These are phyloP conservation scores for Glarea lozoyensis DNA, from an alignment of 495 filamentous ascomycete species.

Conservation along the genomic window DNA sequence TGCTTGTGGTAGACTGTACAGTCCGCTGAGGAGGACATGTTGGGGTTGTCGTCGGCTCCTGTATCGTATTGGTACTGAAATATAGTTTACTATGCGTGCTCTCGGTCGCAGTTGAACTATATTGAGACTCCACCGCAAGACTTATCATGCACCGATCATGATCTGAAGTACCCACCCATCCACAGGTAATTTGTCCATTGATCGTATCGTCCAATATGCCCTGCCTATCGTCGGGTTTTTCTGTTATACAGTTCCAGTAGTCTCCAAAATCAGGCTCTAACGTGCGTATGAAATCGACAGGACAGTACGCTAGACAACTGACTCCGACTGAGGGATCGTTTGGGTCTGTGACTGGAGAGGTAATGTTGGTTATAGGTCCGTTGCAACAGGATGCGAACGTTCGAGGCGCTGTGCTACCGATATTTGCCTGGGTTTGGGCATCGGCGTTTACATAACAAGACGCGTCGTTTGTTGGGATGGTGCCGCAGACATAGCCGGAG, in stretches of 20 bases:
- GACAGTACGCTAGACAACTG: background rate
- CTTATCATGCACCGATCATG: background rate
- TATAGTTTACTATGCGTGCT: background rate
- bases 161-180: background rate
- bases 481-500: background rate
- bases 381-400: background rate
- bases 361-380: background rate
- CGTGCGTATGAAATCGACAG: background rate
- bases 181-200: background rate
- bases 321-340: background rate
- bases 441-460: no score
- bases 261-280: background rate
- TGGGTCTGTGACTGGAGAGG: background rate
- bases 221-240: background rate
- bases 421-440: background rate
- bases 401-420: background rate
- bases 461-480: background rate
- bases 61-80: background rate
- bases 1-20: background rate
- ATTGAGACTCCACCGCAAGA: background rate
- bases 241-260: background rate
- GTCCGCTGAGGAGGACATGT: background rate
- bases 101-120: background rate
- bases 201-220: background rate
- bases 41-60: background rate